Evolutionary conservation across 305 asterid genomes (phyloP).

Genomic region (Fraxinus greggii): DNA sequence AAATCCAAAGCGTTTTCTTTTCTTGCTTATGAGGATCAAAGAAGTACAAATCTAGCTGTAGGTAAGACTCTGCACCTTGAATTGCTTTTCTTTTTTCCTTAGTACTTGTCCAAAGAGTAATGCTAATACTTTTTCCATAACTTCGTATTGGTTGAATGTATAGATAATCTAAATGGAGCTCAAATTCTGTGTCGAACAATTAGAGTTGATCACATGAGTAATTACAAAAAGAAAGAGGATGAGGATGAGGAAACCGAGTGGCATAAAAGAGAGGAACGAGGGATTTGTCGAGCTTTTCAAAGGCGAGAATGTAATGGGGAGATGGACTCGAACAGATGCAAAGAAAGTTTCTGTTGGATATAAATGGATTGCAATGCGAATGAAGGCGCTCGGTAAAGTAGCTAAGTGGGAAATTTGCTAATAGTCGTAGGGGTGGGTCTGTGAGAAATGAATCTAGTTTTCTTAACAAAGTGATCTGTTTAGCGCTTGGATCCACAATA

Average conservation of each 20-base stretch:
- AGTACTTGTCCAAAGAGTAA: neutral
- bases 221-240: slow-evolving; percentile 75
- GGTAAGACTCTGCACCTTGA: slow-evolving; percentile 41
- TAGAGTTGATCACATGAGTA: slow-evolving; percentile 71
- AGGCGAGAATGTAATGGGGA: slow-evolving; percentile 74
- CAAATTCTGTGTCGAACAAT: slow-evolving; percentile 63
- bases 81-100: neutral
- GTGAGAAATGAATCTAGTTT: too few relatives aligned
- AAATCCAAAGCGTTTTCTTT: slow-evolving; percentile 88
- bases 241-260: slow-evolving; percentile 82
- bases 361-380: too few relatives aligned
- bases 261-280: slow-evolving; percentile 82
- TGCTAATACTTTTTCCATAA: neutral
- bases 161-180: slow-evolving; percentile 82
- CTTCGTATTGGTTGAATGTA: slow-evolving; percentile 6
- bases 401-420: too few relatives aligned
- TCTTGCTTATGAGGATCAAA: slow-evolving; percentile 87
- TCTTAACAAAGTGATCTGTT: neutral
- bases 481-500: neutral
- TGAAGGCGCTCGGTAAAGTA: too few relatives aligned
- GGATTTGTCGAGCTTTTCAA: slow-evolving; percentile 85
- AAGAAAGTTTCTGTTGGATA: too few relatives aligned
- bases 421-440: too few relatives aligned
- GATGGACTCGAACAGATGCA: slow-evolving; percentile 8
- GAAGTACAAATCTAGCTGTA: slow-evolving; percentile 79